These are phyloP conservation scores for Gentiana dahurica DNA, from an alignment of 257 asterid species.

Conservation along the genomic window DNA sequence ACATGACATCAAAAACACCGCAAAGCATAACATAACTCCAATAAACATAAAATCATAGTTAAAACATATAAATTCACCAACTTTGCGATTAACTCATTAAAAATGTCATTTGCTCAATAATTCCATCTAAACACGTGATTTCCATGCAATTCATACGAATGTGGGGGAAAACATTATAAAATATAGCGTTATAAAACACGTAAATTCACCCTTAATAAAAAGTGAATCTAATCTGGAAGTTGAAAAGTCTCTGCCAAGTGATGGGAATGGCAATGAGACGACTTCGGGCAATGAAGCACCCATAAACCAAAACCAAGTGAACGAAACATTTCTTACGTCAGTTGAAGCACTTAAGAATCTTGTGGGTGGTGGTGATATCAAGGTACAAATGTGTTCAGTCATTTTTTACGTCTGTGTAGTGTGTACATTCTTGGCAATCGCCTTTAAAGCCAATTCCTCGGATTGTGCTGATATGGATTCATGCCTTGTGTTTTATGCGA, in stretches of 20 bases:
- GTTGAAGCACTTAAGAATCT: constrained; percentile 76
- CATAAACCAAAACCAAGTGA: constrained; percentile 23
- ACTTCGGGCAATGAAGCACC: constrained; percentile 35
- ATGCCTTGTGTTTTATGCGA: background rate
- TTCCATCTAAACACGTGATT: no score
- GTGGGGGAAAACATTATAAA: no score
- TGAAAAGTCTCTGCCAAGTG: constrained; percentile 46
- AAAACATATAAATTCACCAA: no score
- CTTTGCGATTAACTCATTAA: no score
- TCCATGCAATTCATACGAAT: no score
- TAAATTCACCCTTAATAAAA: no score
- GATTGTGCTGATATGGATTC: background rate
- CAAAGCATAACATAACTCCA: no score
- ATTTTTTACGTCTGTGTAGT: constrained; percentile 10
- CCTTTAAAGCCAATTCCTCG: background rate
- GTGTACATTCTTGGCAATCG: constrained; percentile 1
- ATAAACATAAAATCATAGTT: no score
- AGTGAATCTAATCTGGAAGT: constrained; percentile 35
- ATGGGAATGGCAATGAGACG: constrained; percentile 38
- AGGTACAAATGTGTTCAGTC: constrained; percentile 34
- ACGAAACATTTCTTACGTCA: constrained; percentile 44
- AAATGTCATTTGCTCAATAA: no score
- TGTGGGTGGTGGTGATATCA: constrained; percentile 83
- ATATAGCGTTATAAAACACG: no score
- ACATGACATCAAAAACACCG: no score